A percentile compares a stretch with the other conserved stretches of the same genome.
These are phyloP conservation scores for Prunus campanulata DNA, from an alignment of 306 rosid genomes.

Conservation along the genomic window DNA sequence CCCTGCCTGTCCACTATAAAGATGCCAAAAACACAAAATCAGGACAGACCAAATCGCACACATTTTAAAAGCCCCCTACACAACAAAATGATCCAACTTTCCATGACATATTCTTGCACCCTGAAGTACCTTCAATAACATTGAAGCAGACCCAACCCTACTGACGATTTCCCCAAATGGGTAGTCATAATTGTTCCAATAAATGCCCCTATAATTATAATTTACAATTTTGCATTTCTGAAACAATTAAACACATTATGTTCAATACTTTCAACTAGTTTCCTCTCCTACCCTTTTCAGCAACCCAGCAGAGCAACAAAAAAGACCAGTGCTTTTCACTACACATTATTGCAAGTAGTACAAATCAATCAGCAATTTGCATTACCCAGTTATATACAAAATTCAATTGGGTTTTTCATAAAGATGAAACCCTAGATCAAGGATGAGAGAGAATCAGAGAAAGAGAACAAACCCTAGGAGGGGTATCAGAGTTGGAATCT, in stretches of 20 bases:
- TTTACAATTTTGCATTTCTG: background rate
- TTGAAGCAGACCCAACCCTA: background rate
- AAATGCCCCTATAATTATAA: background rate
- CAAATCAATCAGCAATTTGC: background rate
- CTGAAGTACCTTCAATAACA: background rate
- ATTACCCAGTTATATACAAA: background rate
- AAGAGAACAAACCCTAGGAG: constrained; percentile 67
- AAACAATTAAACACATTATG: background rate
- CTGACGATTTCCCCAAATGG: background rate
- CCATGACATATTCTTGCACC: background rate
- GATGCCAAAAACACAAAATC: background rate
- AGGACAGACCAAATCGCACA: background rate
- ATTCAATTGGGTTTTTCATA: background rate
- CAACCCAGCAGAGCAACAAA: background rate
- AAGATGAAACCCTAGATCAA: constrained; percentile 43
- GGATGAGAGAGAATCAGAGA: constrained; percentile 14
- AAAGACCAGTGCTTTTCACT: background rate
- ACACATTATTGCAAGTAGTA: background rate
- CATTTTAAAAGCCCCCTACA: background rate
- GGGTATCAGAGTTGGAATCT: constrained; percentile 79
- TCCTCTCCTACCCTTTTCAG: constrained; percentile 1
- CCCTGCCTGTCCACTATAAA: background rate
- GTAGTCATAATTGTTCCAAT: background rate
- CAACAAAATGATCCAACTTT: background rate
- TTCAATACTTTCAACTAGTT: background rate